phyloP scores from a whole-genome alignment of 2,329 filamentous ascomycete genomes.

The Capronia epimyces region DNA sequence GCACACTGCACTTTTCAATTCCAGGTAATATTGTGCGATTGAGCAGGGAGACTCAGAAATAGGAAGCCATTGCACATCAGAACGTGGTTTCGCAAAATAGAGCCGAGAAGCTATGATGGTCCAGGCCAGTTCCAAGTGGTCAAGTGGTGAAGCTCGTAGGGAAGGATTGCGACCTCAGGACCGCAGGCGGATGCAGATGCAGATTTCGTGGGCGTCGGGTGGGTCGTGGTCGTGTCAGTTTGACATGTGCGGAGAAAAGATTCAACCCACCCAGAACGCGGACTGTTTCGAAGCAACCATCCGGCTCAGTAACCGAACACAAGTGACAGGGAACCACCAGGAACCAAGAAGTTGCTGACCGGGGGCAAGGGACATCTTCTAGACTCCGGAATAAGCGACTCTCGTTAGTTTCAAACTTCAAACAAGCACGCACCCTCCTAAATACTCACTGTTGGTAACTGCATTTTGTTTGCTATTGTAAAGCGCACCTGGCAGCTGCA shows the following conservation, averaged over 20 bases:
- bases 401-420: too few relatives aligned
- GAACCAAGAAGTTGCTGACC: not conserved
- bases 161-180: slow-evolving; percentile 1
- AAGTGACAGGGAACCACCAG: not conserved
- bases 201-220: not conserved
- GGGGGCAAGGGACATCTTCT: not conserved
- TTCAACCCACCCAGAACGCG: not conserved
- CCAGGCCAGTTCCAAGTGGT: not conserved
- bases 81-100: not conserved
- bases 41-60: not conserved
- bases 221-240: not conserved
- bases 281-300: not conserved
- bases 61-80: not conserved
- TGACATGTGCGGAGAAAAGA: not conserved
- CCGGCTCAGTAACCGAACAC: not conserved
- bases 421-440: too few relatives aligned
- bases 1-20: not conserved
- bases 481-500: too few relatives aligned
- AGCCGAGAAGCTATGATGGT: not conserved
- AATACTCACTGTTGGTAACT: too few relatives aligned
- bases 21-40: not conserved
- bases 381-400: not conserved
- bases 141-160: not conserved
- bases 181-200: not conserved
- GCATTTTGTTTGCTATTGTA: too few relatives aligned